A percentile compares a stretch with the other conserved stretches of the same genome.
Evolutionary conservation across 108 stramenopile genomes (phyloP).

Genomic region (Cylindrotheca closterium): DNA sequence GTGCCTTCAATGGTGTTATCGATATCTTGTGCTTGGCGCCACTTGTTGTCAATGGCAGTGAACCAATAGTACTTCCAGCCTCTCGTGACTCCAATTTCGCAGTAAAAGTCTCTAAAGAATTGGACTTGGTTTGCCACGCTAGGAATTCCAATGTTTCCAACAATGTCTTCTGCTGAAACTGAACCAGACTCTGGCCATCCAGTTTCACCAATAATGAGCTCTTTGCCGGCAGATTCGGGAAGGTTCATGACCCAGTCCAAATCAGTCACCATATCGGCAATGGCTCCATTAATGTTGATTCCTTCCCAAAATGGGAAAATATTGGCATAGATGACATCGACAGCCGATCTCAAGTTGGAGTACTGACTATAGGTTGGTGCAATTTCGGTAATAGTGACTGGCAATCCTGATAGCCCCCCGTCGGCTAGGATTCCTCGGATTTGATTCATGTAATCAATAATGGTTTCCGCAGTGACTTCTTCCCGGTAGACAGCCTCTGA

Average conservation of each 20-base stretch:
- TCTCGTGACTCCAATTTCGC: slow-evolving; percentile 8
- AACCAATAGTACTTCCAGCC: slow-evolving; percentile 37
- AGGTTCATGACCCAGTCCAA: slow-evolving; percentile 12
- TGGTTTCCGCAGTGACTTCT: slow-evolving; percentile 24
- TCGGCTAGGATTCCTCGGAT: neutral
- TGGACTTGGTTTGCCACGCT: slow-evolving; percentile 19
- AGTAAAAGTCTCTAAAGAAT: slow-evolving; percentile 28
- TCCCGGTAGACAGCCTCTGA: slow-evolving; percentile 9
- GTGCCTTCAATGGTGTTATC: slow-evolving; percentile 35
- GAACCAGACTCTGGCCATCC: slow-evolving; percentile 39
- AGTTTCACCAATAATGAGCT: slow-evolving; percentile 35
- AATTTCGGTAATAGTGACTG: slow-evolving; percentile 40
- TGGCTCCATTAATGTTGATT: slow-evolving; percentile 11
- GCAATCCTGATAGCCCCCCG: slow-evolving; percentile 12
- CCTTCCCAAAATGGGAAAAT: slow-evolving; percentile 42
- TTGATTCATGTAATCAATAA: slow-evolving; percentile 22
- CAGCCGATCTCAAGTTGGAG: slow-evolving; percentile 11
- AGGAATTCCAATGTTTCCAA: slow-evolving; percentile 20
- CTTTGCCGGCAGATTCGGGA: slow-evolving; percentile 11
- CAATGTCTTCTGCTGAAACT: too few relatives aligned
- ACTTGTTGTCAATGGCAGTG: slow-evolving; percentile 32
- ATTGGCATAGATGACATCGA: slow-evolving; percentile 24
- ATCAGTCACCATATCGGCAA: slow-evolving; percentile 19
- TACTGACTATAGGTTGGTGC: slow-evolving; percentile 15
- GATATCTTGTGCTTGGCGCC: slow-evolving; percentile 32